Percentiles rank a stretch among this genome's conserved stretches.
Evolutionary conservation across 305 asterid species (phyloP).

Genomic region (Solanum hybrid): DNA sequence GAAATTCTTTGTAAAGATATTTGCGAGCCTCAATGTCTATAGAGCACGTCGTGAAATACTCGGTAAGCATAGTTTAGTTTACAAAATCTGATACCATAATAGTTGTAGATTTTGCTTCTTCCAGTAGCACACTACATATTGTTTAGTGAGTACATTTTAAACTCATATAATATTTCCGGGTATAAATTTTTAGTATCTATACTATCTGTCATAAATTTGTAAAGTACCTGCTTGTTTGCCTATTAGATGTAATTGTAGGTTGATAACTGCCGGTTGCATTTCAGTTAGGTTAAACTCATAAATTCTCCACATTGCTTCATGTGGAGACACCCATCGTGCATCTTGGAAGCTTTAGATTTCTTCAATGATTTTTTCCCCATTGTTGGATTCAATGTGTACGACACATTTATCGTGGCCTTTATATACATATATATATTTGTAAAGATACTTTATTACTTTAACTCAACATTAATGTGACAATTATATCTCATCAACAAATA

Average conservation of each 20-base stretch:
- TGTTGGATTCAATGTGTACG: too few relatives aligned
- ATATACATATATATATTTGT: too few relatives aligned
- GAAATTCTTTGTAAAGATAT: background rate
- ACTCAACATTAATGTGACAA: too few relatives aligned
- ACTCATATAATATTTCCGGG: background rate
- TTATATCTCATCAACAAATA: too few relatives aligned
- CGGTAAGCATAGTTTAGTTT: background rate
- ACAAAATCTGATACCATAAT: background rate
- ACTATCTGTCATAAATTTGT: background rate
- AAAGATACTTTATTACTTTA: too few relatives aligned
- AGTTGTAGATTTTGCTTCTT: background rate
- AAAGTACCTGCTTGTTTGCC: background rate
- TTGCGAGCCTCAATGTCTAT: background rate
- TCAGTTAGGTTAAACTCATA: background rate
- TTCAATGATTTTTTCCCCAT: background rate
- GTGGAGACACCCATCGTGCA: background rate
- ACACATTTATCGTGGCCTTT: background rate
- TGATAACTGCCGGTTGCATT: background rate
- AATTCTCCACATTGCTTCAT: background rate
- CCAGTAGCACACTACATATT: background rate
- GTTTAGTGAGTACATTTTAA: background rate
- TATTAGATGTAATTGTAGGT: background rate
- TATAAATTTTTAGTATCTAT: too few relatives aligned
- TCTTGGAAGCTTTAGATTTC: background rate
- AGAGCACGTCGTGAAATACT: background rate